phyloP scores from a whole-genome alignment of 306 rosid genomes.

The Prunus campanulata region DNA sequence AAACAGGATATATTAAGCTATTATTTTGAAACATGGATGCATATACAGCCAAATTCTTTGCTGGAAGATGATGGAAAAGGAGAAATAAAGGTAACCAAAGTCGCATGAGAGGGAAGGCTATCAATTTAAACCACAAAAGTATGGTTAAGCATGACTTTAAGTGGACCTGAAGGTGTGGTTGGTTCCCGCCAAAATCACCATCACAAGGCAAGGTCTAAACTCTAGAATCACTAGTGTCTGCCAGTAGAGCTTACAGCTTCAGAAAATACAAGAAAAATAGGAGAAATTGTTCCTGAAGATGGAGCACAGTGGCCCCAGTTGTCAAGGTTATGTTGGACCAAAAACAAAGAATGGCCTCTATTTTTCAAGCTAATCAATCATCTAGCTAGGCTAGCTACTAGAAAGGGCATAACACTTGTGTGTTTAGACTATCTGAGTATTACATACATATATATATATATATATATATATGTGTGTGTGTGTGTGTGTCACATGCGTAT shows the following conservation, averaged over 20 bases:
- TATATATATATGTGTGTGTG: no score
- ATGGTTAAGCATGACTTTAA: background rate
- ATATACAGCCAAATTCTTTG: background rate
- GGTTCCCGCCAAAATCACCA: slow-evolving; percentile 1
- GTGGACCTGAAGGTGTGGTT: slow-evolving; percentile 10
- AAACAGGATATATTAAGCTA: no score
- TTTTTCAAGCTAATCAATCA: background rate
- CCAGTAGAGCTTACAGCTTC: slow-evolving; percentile 2
- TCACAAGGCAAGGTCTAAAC: slow-evolving; percentile 3
- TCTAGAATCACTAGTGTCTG: background rate
- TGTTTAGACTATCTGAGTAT: no score
- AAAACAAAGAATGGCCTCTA: slow-evolving; percentile 11
- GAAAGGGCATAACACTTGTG: no score
- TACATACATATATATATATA: no score
- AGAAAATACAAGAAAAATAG: background rate
- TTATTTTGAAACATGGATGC: no score
- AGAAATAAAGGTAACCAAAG: no score
- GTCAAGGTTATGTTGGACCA: background rate
- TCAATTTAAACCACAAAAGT: background rate
- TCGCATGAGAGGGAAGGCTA: background rate
- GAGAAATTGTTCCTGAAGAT: slow-evolving; percentile 21
- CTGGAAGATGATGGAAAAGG: background rate
- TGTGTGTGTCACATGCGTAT: no score
- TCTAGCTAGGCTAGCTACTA: background rate
- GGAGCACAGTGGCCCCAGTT: slow-evolving; percentile 32